phyloP scores from a whole-genome alignment of 495 filamentous ascomycete genomes.

The Aspergillus sparsus region DNA sequence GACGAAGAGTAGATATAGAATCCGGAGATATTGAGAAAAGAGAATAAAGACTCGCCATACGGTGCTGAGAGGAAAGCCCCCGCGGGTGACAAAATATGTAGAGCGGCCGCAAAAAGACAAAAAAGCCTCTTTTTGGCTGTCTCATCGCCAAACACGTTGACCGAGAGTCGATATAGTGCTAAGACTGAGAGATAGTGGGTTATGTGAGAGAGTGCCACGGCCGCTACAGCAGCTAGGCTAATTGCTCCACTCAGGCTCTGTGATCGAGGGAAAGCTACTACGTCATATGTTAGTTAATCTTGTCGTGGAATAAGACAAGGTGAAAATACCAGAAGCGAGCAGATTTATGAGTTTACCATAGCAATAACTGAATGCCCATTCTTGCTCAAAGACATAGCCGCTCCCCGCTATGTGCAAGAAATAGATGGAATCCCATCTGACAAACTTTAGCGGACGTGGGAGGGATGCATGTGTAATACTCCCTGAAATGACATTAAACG shows the following conservation, averaged over 20 bases:
- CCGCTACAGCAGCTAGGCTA: slow-evolving; percentile 50
- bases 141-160: slow-evolving; percentile 36
- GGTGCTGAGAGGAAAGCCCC: slow-evolving; percentile 90
- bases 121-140: slow-evolving; percentile 41
- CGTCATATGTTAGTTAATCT: slow-evolving; percentile 10
- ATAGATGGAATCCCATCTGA: slow-evolving; percentile 92
- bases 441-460: slow-evolving; percentile 53
- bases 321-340: slow-evolving; percentile 48
- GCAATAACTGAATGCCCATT: slow-evolving; percentile 89
- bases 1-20: slow-evolving; percentile 68
- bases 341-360: slow-evolving; percentile 55
- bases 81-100: slow-evolving; percentile 84
- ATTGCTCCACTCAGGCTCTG: slow-evolving; percentile 27
- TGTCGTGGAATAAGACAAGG: not conserved
- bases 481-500: slow-evolving; percentile 15
- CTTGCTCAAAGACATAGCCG: slow-evolving; percentile 87
- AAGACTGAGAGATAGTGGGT: slow-evolving; percentile 76
- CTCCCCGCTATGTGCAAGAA: slow-evolving; percentile 67
- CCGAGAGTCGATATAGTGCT: slow-evolving; percentile 61
- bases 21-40: slow-evolving; percentile 74
- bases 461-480: slow-evolving; percentile 22
- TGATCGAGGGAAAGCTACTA: slow-evolving; percentile 30
- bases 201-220: slow-evolving; percentile 63
- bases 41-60: slow-evolving; percentile 77
- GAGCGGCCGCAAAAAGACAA: slow-evolving; percentile 63